Evolutionary conservation across 2,329 filamentous ascomycete genomes (phyloP).

Genomic region (Sporothrix pseudoabietina): DNA sequence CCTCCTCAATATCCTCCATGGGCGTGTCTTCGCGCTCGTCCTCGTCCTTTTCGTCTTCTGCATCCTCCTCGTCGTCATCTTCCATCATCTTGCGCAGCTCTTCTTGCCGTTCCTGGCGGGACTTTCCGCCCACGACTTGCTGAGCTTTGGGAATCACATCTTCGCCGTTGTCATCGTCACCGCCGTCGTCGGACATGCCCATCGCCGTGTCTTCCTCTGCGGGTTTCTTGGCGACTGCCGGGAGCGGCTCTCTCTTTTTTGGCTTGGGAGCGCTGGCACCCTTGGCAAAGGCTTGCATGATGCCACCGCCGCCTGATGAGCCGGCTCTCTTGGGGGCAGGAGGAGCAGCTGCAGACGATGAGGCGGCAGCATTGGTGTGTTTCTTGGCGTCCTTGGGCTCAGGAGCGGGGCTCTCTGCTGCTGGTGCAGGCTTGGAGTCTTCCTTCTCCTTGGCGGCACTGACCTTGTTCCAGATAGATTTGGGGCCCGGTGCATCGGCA

Average conservation of each 20-base stretch:
- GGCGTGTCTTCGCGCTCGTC: constrained; percentile 46
- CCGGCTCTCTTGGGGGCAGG: constrained; percentile 48
- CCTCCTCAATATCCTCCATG: constrained; percentile 36
- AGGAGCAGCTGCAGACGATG: constrained; percentile 33
- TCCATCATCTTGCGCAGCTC: constrained; percentile 76
- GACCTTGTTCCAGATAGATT: constrained; percentile 32
- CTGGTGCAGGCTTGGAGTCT: not conserved
- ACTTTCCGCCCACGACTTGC: constrained; percentile 40
- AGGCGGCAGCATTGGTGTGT: constrained; percentile 21
- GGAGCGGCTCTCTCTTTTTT: constrained; percentile 46
- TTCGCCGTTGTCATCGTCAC: constrained; percentile 52
- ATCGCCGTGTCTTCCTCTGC: constrained; percentile 54
- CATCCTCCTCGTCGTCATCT: constrained; percentile 58
- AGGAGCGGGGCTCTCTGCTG: constrained; percentile 30
- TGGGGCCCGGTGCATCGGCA: constrained; percentile 6
- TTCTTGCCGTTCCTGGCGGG: constrained; percentile 65
- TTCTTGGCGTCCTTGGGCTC: constrained; percentile 46
- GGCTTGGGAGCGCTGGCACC: constrained; percentile 53
- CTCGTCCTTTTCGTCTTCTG: constrained; percentile 50
- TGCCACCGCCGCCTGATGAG: constrained; percentile 51
- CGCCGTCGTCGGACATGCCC: constrained; percentile 53
- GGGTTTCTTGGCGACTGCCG: constrained; percentile 45
- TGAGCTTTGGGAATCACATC: constrained; percentile 51
- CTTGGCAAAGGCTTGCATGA: constrained; percentile 81
- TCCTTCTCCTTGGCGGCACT: constrained; percentile 35